A percentile compares a stretch with the other conserved stretches of the same genome.
Evolutionary conservation across 2,329 filamentous ascomycete species (phyloP).

Genomic region (Fonsecaea multimorphosa): DNA sequence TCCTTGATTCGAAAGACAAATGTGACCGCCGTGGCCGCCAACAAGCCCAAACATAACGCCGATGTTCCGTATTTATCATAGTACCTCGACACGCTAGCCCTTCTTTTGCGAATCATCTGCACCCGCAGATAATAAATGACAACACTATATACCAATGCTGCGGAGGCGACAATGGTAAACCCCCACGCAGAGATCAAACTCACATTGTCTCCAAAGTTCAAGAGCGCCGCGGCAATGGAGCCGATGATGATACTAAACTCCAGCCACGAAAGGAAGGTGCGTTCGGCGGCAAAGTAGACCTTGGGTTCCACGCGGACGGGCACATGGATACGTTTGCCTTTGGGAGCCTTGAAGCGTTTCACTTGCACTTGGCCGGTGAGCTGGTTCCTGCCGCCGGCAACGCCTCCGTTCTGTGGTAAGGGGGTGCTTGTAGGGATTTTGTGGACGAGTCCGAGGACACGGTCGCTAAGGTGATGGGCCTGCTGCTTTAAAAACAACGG

Average conservation of each 20-base stretch:
- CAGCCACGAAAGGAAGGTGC: conserved; percentile 96
- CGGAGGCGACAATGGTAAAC: conserved; percentile 81
- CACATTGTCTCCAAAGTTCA: conserved; percentile 75
- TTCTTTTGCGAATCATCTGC: conserved; percentile 78
- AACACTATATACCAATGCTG: conserved; percentile 81
- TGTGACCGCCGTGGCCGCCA: conserved; percentile 76
- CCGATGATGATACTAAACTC: conserved; percentile 96
- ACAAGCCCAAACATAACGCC: conserved; percentile 73
- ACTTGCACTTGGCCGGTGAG: conserved; percentile 51
- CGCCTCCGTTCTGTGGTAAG: conserved; percentile 46
- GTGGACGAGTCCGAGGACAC: conserved; percentile 55
- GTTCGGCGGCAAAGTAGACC: conserved; percentile 94
- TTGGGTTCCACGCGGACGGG: conserved; percentile 96
- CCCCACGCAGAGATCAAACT: conserved; percentile 73
- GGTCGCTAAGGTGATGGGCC: conserved; percentile 55
- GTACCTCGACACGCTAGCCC: conserved; percentile 75
- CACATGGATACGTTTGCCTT: conserved; percentile 78
- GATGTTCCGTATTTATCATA: conserved; percentile 89
- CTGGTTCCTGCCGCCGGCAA: conserved; percentile 46
- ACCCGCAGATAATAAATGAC: conserved; percentile 88
- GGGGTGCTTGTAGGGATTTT: conserved; percentile 62
- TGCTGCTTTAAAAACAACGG: conserved; percentile 60
- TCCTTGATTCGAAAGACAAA: conserved; percentile 78
- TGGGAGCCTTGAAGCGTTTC: conserved; percentile 64
- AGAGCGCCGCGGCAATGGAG: conserved; percentile 79